Conservation (phyloP, 1,284 basidiomycete genomes). For the Heterobasidion irregulare region DNA sequence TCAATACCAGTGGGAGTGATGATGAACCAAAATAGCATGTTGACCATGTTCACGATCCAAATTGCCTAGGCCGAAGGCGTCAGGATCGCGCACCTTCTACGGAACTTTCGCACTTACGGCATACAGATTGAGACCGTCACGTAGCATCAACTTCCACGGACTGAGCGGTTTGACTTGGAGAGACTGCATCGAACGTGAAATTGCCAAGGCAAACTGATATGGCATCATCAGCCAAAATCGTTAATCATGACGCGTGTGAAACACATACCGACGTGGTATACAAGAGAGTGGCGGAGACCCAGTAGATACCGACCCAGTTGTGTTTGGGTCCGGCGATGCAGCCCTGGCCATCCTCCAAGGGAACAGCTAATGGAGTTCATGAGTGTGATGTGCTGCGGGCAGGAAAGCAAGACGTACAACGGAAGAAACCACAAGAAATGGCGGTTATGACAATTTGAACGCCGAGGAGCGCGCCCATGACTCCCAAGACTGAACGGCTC, state of each 20-base stretch:
- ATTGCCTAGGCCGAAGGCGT: conserved; percentile 37
- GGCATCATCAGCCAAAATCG: conserved; percentile 1
- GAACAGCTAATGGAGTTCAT: conserved; percentile 39
- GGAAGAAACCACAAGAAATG: conserved; percentile 68
- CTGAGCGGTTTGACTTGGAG: conserved; percentile 49
- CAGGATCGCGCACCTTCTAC: conserved; percentile 2
- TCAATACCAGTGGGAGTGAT: conserved; percentile 47
- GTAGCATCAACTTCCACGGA: conserved; percentile 78
- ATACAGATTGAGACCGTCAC: conserved; percentile 78
- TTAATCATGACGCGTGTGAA: background rate
- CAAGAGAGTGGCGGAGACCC: conserved; percentile 64
- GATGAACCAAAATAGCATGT: conserved; percentile 78
- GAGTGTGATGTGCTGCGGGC: background rate
- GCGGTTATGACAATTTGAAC: conserved; percentile 62
- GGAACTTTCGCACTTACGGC: conserved; percentile 32
- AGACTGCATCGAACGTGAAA: conserved; percentile 54
- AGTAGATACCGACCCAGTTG: conserved; percentile 78
- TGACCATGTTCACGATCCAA: conserved; percentile 68
- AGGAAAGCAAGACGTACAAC: conserved; percentile 30
- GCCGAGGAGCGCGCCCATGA: conserved; percentile 51
- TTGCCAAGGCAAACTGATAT: conserved; percentile 49
- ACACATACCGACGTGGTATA: conserved; percentile 54
- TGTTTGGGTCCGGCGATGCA: conserved; percentile 74
- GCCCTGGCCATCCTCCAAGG: conserved; percentile 61
- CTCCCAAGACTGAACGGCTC: conserved; percentile 39